Evolutionary conservation across 176 grass and related monocot species (phyloP), one percentile per base, ranked within the genome.

Genomic region (Avena atlantica): DNA sequence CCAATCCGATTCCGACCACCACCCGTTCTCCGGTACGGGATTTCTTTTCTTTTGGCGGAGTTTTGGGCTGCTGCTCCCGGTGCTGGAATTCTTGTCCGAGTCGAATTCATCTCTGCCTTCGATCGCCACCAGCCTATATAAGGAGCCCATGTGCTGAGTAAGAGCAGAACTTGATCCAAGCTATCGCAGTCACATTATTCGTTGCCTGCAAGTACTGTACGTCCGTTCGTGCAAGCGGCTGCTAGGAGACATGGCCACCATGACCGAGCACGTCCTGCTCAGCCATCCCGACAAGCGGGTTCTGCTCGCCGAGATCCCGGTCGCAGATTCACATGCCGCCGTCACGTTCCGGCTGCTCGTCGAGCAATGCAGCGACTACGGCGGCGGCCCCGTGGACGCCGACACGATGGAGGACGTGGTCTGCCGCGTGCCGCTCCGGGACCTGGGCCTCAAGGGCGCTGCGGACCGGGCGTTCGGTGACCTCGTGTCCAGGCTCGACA

Each of bases 271-370:
- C 12, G 53, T 87, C 42, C 24, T 52, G 24, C 62, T 14, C 62
- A 65, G 62, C 25, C 62, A 65, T 13, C 62, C 62, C 24, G 62
- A 65, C 62, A 84, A 89, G 65, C 37, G 20, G 9, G n/a, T 29
- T 2, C 10, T 50, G 19, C 55, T 89, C 55, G 11, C 52, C 36
- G 53, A 78, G 29, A 78, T 70, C 9, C 73, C 19, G 80, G 15
- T 56, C 2, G 8, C 2, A 0, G 2, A 21, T n/a, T 65, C 42
- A 2, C 44, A n/a, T 27, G 11, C 63, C 6, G 4, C 29, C 9
- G 61, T 64, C 50, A 88, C 62, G 9, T 72, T 84, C 20, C 53
- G 65, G 37, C 65, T 84, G 64, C 29, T 79, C 66, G 55, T 89
- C 66, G 55, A 31, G 75, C 24, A 14, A 65, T 65, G 62, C 62